Evolutionary conservation across 805 yeast genomes (phyloP), one percentile per base, ranked within the genome.

Genomic region (Ogataea parapolymorpha): DNA sequence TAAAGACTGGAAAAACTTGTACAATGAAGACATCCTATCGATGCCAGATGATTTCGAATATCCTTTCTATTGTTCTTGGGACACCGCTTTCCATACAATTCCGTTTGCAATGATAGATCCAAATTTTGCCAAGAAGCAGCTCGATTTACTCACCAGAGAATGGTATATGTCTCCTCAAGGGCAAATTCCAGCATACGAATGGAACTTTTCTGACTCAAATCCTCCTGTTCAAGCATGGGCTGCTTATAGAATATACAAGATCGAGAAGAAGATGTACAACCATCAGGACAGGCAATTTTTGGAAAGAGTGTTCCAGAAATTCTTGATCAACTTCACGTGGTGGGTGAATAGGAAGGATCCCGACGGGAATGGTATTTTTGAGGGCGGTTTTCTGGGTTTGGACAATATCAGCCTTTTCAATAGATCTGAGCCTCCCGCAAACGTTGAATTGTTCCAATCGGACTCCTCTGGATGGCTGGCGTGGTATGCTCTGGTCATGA

Each of bases 381-480:
- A 86, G 66, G 97, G 97, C 47, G 97, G 97, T 0, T 89, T 89
- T 63, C 71, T 89, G 44, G 97, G 97, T 6, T 70, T 89, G 44
- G 97, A 89, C 66, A 89, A 89, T 64, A 89, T 89, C 64, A 96
- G 96, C 51, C 74, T 89, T 46, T 89, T 89, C 68, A 89, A 89
- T 63, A 75, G 97, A 61, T 85, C 95, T 5, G 97, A 89, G 67
- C 93, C 95, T 1, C 97, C 97, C 28, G 86, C 95, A 2, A 96
- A 96, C 28, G 96, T 96, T 35, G 77, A 74, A 26, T 72, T 89
- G 49, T 95, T 87, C 59, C 97, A 89, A 64, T 95, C 96, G 0
- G 97, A 89, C 65, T 85, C 95, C 12, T 90, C 97, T 9, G 96
- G 96, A 22, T 89, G 97, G 97, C 86, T 89, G 93, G 96, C 95